A percentile compares a stretch with the other conserved stretches of the same genome.
phyloP scores from a whole-genome alignment of 441 rosid genomes.

The Erysimum cheiri region DNA sequence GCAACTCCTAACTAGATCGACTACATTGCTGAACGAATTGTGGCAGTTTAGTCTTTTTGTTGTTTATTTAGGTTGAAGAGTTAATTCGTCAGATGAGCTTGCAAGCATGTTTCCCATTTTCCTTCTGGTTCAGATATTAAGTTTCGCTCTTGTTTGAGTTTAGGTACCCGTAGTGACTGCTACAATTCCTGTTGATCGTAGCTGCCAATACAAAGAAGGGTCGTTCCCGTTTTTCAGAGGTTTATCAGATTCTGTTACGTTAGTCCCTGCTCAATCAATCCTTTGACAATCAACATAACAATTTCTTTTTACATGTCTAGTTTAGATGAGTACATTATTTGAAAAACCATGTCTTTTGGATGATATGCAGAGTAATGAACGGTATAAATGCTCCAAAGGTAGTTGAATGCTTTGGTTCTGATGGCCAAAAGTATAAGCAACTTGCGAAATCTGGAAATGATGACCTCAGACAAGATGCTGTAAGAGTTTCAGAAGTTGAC shows the following conservation, averaged over 20 bases:
- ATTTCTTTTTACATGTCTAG: slow-evolving; percentile 10
- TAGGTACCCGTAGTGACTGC: slow-evolving; percentile 99
- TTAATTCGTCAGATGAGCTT: slow-evolving; percentile 26
- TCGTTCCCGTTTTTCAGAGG: slow-evolving; percentile 89
- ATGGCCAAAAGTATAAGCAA: slow-evolving; percentile 89
- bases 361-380: slow-evolving; percentile 81
- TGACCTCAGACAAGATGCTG: slow-evolving; percentile 99
- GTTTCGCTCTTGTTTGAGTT: slow-evolving; percentile 29
- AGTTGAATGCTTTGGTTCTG: slow-evolving; percentile 95
- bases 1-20: slow-evolving; percentile 15
- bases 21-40: neutral
- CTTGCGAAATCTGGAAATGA: slow-evolving; percentile 99
- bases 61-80: slow-evolving; percentile 18
- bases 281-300: slow-evolving; percentile 36
- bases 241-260: slow-evolving; percentile 84
- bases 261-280: slow-evolving; percentile 41
- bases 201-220: slow-evolving; percentile 81
- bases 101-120: slow-evolving; percentile 19
- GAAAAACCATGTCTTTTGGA: slow-evolving; percentile 41
- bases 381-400: slow-evolving; percentile 98
- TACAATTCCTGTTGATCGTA: slow-evolving; percentile 74
- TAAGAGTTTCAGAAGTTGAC: slow-evolving; percentile 48
- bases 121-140: slow-evolving; percentile 3
- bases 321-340: slow-evolving; percentile 28
- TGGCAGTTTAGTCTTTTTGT: neutral